Evolutionary conservation across 257 asterid species (phyloP).

Genomic region (Solanum peruvianum): DNA sequence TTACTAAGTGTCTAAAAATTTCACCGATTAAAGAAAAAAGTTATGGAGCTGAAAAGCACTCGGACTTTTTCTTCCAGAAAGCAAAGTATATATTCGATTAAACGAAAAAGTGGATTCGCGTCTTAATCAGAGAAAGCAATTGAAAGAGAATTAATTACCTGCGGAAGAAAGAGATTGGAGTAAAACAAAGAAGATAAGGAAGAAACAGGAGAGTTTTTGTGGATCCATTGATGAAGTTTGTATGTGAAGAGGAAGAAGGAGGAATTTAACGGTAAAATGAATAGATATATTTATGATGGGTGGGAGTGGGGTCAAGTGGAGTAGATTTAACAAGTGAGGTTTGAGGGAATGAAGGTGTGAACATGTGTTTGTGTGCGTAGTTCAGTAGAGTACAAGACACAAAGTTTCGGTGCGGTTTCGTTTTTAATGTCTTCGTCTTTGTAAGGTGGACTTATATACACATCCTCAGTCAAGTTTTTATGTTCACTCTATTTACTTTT

Average conservation of each 20-base stretch:
- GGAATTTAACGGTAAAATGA: neutral
- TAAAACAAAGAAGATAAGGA: neutral
- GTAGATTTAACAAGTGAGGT: neutral
- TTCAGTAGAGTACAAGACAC: neutral
- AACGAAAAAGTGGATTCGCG: neutral
- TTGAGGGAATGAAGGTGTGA: neutral
- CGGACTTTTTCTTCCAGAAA: neutral
- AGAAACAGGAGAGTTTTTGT: neutral
- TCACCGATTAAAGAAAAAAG: neutral
- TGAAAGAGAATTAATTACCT: neutral
- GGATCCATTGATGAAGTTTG: neutral
- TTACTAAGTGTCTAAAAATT: neutral
- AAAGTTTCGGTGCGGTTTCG: neutral
- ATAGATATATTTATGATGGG: neutral
- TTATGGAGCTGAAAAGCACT: neutral
- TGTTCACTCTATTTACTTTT: too few species aligned
- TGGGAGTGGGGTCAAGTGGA: neutral
- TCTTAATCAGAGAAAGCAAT: neutral
- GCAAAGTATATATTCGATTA: neutral
- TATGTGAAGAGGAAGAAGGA: neutral
- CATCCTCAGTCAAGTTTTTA: neutral
- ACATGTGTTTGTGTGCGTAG: neutral
- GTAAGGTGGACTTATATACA: neutral
- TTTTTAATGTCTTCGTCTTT: neutral
- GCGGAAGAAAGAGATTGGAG: constrained; percentile 1